phyloP scores from a whole-genome alignment of 192 early-diverging fungal genomes.

The Coemansia sp. region DNA sequence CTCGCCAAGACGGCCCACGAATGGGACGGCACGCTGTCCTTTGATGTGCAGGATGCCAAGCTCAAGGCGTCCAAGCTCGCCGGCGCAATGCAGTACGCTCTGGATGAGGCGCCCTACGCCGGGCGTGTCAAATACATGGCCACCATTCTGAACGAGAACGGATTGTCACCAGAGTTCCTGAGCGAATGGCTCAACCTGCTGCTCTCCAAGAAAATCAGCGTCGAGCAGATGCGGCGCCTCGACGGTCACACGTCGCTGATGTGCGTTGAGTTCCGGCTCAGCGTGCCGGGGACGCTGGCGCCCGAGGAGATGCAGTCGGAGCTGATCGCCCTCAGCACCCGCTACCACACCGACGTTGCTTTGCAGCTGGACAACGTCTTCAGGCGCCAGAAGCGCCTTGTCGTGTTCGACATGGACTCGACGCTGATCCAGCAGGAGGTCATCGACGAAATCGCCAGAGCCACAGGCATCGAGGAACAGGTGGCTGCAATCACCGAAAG shows the following conservation, averaged over 20 bases:
- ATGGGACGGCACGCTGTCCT: constrained; percentile 84
- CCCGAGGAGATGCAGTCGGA: constrained; percentile 68
- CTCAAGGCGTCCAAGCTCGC: constrained; percentile 59
- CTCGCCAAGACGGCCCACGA: constrained; percentile 70
- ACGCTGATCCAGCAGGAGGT: constrained; percentile 98
- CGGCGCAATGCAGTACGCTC: constrained; percentile 46
- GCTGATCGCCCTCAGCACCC: constrained; percentile 69
- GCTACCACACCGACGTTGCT: constrained; percentile 79
- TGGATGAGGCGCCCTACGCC: constrained; percentile 82
- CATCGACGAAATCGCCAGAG: constrained; percentile 96
- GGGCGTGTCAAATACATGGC: constrained; percentile 84
- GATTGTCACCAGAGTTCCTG: constrained; percentile 73
- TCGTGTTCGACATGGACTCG: constrained; percentile 99
- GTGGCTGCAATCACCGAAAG: constrained; percentile 92
- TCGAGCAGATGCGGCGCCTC: constrained; percentile 86
- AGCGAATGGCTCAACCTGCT: constrained; percentile 79
- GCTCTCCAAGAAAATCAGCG: constrained; percentile 73
- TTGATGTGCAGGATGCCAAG: constrained; percentile 72
- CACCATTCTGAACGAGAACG: constrained; percentile 82
- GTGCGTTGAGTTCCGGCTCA: constrained; percentile 83
- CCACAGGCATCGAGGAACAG: constrained; percentile 87
- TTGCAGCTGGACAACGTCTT: constrained; percentile 88
- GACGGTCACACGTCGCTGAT: constrained; percentile 63
- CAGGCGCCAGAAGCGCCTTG: constrained; percentile 85
- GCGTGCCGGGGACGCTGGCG: constrained; percentile 66